Base-by-base conservation (phyloP, 2,329 filamentous ascomycete genomes). In the Aspergillus ibericus region DNA sequence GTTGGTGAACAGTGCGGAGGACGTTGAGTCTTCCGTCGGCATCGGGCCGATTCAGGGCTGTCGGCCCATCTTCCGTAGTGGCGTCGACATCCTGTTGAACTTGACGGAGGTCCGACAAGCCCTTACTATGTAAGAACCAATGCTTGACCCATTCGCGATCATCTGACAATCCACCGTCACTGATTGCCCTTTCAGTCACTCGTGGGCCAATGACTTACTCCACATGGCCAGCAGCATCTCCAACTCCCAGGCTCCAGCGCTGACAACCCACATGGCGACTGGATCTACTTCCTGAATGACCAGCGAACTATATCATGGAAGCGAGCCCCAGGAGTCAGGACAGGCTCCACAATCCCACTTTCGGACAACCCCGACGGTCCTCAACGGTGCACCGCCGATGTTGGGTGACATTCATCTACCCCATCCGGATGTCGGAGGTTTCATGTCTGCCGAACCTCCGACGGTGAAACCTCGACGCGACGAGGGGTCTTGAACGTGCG, bases 391-490 rank as follows among this genome's bases (percentile, higher is more conserved):
- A 20, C 25, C 22, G 50, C 18, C 40, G 50, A 42, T n/a, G 25
- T 42, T 53, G 35, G 34, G 50, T 25, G 50, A 29, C n/a, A 12
- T 20, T 18, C 25, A 53, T 9, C 15, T 32, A 20, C 51, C 51
- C 40, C 48, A 27, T 36, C 32, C 22, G 36, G 18, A 51, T 34
- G 42, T 46, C 55, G 55, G 55, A 57, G 34, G 48, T 57, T 57
- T 29, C 55, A 44, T 53, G 55, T 57, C 49, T n/a, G 42, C 55
- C 55, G 55, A 56, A 16, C 8, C 36, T 25, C 55, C 44, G 44
- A 48, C 44, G 44, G 44, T 16, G 44, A 18, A 48, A 32, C 27
- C 25, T 48, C 44, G 13, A 15, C n/a, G n/a, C n/a, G n/a, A n/a
- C n/a, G n/a, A n/a, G n/a, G 20, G 22, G 20, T 13, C 20, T 4